Base-by-base conservation (phyloP, 2,329 filamentous ascomycete genomes). In the Peltaster fructicola region DNA sequence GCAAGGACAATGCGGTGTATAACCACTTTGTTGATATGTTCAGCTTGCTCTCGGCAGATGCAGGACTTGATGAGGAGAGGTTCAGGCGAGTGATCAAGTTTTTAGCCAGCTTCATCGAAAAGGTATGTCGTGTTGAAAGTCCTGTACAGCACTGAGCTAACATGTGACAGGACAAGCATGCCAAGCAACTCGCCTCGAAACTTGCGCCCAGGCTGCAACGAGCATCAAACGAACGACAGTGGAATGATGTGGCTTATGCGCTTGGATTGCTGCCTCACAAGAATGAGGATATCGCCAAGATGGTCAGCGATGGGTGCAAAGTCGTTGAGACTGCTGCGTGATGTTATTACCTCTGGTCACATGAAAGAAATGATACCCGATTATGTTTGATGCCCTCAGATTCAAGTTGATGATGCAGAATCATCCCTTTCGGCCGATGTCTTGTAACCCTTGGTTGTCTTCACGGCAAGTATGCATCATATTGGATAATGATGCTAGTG, bases 11-110 rank as follows among this genome's bases (percentile, higher is more conserved):
- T 45, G 88, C 88, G 3, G 81, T 98, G 3, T 98, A 98, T 53
- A 98, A 98, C 50, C 85, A 98, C 56, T 98, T 98, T 53, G 82
- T 98, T 14, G 88, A 98, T 48, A 95, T 98, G 80, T 98, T 98
- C 53, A 85, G 78, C 45, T 57, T 95, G 36, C 61, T 98, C 22
- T 88, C 79, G 30, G 77, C 82, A 0, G 85, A 90, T 39, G 67
- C 68, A 26, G 68, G 62, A 15, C 60, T 98, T 37, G 73, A 81
- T 7, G 85, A 93, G 48, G 81, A 92, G 39, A 70, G 76, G 13
- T 74, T 98, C 53, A 73, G 68, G 48, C 66, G 78, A 32, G 85
- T 98, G 31, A 65, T 98, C 35, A 82, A 81, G 45, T 98, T 98
- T 54, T 54, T 98, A 46, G 72, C 90, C 33, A 81, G 82, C 1